Evolutionary conservation across 441 rosid species (phyloP).

Genomic region (Manihot esculenta): DNA sequence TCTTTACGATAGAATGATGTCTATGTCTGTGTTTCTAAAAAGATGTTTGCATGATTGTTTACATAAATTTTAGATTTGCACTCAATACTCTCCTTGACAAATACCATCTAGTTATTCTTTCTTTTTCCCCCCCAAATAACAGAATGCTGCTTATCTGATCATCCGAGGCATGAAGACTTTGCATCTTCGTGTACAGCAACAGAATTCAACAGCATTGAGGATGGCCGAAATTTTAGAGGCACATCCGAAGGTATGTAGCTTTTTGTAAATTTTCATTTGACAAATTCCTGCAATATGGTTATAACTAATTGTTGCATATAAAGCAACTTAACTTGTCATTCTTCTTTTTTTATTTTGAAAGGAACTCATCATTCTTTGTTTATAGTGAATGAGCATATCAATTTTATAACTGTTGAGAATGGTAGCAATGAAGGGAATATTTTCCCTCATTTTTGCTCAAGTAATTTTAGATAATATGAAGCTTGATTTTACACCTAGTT

Average conservation of each 20-base stretch:
- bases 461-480: background rate
- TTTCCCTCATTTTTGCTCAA: background rate
- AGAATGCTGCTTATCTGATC: conserved; percentile 91
- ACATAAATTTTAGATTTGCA: background rate
- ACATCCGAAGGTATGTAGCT: conserved; percentile 78
- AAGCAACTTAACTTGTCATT: conserved; percentile 4
- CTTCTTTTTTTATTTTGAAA: no score
- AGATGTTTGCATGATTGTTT: background rate
- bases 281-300: conserved; percentile 4
- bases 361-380: background rate
- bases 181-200: conserved; percentile 99
- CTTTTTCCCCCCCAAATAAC: conserved; percentile 13
- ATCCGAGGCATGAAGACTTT: conserved; percentile 99
- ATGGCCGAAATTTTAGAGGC: conserved; percentile 99
- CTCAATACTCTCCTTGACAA: background rate
- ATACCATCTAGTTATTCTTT: background rate
- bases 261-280: background rate
- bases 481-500: no score
- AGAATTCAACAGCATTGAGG: conserved; percentile 84
- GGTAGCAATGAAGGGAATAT: background rate
- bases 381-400: background rate
- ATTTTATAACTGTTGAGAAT: background rate
- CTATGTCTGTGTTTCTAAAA: background rate
- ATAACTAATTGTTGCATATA: background rate
- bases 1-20: background rate